Base-by-base conservation (phyloP, 805 yeast species). In the Saccharomyces jurei region DNA sequence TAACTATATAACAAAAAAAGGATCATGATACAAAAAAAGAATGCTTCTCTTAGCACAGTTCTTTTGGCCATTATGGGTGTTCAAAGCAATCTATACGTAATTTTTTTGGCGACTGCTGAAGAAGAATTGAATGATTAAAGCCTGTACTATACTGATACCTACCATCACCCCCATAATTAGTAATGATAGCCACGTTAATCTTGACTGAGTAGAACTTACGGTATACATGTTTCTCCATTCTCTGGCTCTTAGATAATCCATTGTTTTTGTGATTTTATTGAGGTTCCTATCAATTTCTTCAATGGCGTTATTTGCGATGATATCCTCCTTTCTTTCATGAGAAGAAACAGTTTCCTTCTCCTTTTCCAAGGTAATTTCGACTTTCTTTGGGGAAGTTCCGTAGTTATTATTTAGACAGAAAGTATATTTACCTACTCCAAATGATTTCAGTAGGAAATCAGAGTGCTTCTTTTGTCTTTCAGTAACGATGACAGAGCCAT, bases 141-240 rank as follows among this genome's bases (percentile, higher is more conserved):
- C 88, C 70, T 87, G 94, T 60, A 81, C 77, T 51, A 77, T 76
- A 49, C 90, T 87, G 79, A 88, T 81, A 56, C 83, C 86, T 49
- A 85, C 87, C 78, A 85, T 85, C 61, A 85, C 74, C 41, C 81
- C 66, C 56, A 86, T 85, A 68, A 84, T 89, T 55, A 81, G 70
- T 52, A 86, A 72, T 48, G 89, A 82, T 65, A 86, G 81, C 78
- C 83, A 87, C 66, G 85, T 84, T 56, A 87, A 79, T 66, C 95
- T 81, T 27, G 83, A 73, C 65, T 85, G 87, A 29, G 95, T 87
- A 52, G 87, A 80, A 70, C 78, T 77, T 58, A 87, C 96, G 48
- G 96, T 87, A 54, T 90, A 86, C 79, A 89, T 92, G 75, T 92
- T 92, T 77, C 98, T 83, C 81, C 88, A 86, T 76, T 90, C 95